phyloP scores from a whole-genome alignment of 345 rosid species.

The Salix udensis region DNA sequence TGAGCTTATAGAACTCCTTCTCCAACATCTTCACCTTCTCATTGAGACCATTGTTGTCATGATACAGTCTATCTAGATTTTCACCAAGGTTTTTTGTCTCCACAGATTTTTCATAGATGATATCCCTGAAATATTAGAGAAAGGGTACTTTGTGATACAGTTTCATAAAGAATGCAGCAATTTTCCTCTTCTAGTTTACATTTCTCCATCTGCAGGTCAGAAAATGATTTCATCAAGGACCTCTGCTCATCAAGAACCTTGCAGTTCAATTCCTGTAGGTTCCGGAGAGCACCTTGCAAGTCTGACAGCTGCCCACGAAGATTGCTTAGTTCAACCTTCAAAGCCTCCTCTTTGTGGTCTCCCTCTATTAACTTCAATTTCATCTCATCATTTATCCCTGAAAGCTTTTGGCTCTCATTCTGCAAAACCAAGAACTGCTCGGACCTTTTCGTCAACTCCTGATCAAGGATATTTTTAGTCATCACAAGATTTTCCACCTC shows the following conservation, averaged over 20 bases:
- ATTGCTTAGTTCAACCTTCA: conserved; percentile 51
- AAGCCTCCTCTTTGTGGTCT: conserved; percentile 49
- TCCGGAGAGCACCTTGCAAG: conserved; percentile 39
- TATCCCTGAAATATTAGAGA: conserved; percentile 51
- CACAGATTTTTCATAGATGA: conserved; percentile 40
- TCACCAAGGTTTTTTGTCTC: conserved; percentile 41
- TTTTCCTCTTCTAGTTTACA: conserved; percentile 58
- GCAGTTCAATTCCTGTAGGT: conserved; percentile 48
- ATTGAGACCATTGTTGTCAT: conserved; percentile 48
- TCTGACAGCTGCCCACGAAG: conserved; percentile 43
- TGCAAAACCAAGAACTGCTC: conserved; percentile 44
- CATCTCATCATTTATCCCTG: conserved; percentile 45
- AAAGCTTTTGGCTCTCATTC: conserved; percentile 40
- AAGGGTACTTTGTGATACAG: conserved; percentile 49
- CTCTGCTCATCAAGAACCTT: conserved; percentile 47
- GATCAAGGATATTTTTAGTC: conserved; percentile 41
- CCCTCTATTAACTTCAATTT: conserved; percentile 45
- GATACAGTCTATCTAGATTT: conserved; percentile 39
- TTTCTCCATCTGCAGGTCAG: conserved; percentile 47
- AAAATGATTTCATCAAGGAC: conserved; percentile 38
- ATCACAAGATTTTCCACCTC: conserved; percentile 53
- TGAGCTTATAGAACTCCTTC: conserved; percentile 40
- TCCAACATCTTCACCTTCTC: conserved; percentile 46
- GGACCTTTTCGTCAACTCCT: conserved; percentile 43
- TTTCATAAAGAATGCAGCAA: conserved; percentile 41